These are phyloP conservation scores for Tolypocladium tundrense DNA, from an alignment of 2,329 filamentous ascomycete genomes.

Conservation along the genomic window DNA sequence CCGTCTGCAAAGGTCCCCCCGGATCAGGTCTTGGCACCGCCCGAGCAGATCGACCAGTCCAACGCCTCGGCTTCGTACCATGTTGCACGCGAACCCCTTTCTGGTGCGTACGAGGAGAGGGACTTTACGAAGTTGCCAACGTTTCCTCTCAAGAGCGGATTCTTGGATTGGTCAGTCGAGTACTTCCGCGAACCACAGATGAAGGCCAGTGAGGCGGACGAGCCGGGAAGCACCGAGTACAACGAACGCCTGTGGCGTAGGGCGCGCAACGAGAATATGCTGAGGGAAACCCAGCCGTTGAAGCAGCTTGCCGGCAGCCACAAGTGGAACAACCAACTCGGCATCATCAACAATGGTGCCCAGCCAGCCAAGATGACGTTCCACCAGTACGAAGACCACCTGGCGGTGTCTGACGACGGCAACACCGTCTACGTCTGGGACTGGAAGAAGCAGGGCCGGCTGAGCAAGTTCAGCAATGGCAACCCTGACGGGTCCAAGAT, in stretches of 20 bases:
- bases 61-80: constrained; percentile 62
- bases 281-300: constrained; percentile 84
- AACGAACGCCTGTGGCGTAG: constrained; percentile 90
- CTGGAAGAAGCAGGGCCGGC: constrained; percentile 65
- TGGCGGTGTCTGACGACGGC: constrained; percentile 85
- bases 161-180: constrained; percentile 92
- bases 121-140: constrained; percentile 46
- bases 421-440: constrained; percentile 92
- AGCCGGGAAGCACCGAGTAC: constrained; percentile 92
- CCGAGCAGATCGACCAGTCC: constrained; percentile 64
- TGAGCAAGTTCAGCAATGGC: constrained; percentile 85
- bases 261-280: constrained; percentile 84
- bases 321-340: constrained; percentile 75
- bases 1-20: constrained; percentile 27
- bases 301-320: constrained; percentile 80
- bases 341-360: constrained; percentile 78
- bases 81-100: constrained; percentile 66
- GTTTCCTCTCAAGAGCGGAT: constrained; percentile 71
- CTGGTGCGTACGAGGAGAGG: constrained; percentile 60
- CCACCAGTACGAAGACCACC: constrained; percentile 94
- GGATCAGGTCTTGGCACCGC: constrained; percentile 41
- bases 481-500: constrained; percentile 88
- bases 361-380: constrained; percentile 92
- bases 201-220: constrained; percentile 91
- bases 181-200: constrained; percentile 98